phyloP scores from a whole-genome alignment of 106 monocot species.

The Acorus gramineus region DNA sequence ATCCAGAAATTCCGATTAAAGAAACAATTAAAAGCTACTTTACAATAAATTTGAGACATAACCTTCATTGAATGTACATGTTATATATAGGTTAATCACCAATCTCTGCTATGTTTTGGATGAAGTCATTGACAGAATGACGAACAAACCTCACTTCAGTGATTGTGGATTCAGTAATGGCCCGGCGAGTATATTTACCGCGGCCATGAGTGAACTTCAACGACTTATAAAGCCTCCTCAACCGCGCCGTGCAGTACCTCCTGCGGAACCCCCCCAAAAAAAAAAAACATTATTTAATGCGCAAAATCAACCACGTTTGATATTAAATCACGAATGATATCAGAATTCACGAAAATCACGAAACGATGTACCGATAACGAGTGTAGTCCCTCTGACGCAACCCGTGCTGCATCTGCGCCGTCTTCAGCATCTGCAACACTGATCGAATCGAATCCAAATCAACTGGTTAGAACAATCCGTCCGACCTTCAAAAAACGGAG shows the following conservation, averaged over 20 bases:
- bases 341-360: background rate
- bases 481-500: background rate
- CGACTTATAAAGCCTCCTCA: slow-evolving; percentile 91
- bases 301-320: background rate
- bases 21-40: too few species aligned
- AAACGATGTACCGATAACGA: slow-evolving; percentile 53
- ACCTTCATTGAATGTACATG: too few species aligned
- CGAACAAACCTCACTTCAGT: slow-evolving; percentile 61
- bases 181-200: slow-evolving; percentile 56
- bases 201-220: slow-evolving; percentile 94
- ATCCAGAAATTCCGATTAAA: too few species aligned
- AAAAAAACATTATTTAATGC: background rate
- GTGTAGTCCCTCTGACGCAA: slow-evolving; percentile 86
- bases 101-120: too few species aligned
- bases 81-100: too few species aligned
- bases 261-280: slow-evolving; percentile 27
- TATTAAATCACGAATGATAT: background rate
- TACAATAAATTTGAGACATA: too few species aligned
- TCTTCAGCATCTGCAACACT: slow-evolving; percentile 82
- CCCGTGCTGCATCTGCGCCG: slow-evolving; percentile 94
- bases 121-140: background rate
- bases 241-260: slow-evolving; percentile 88
- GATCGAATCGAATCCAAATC: slow-evolving; percentile 1
- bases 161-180: slow-evolving; percentile 62
- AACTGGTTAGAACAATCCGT: background rate